Conservation (phyloP, 139 green algal genomes). For the Axilococcus clingmanii region DNA sequence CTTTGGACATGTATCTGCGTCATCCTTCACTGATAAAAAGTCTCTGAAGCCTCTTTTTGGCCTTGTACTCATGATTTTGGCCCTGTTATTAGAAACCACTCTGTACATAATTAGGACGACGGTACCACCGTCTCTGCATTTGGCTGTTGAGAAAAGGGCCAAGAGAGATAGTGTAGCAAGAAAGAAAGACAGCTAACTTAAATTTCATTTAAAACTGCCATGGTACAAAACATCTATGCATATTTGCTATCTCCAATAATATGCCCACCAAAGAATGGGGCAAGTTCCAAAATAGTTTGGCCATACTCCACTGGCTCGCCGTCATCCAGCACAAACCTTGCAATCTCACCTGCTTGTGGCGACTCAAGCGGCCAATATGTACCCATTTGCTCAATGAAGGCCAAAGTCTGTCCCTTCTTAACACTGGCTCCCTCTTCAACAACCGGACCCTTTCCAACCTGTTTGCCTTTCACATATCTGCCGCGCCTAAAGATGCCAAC, state of each 20-base stretch:
- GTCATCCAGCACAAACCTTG: slow-evolving; percentile 65
- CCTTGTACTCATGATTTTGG: slow-evolving; percentile 32
- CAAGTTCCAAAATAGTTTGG: slow-evolving; percentile 53
- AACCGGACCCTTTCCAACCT: slow-evolving; percentile 67
- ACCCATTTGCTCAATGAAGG: slow-evolving; percentile 91
- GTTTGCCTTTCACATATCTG: slow-evolving; percentile 76
- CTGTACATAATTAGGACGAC: slow-evolving; percentile 56
- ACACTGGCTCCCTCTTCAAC: slow-evolving; percentile 58
- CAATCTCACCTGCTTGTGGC: slow-evolving; percentile 73
- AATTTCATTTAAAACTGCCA: neutral
- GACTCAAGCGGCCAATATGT: slow-evolving; percentile 76
- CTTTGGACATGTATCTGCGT: slow-evolving; percentile 42
- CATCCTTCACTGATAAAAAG: neutral
- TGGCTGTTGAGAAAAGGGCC: neutral
- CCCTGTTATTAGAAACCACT: slow-evolving; percentile 51
- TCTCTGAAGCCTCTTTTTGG: slow-evolving; percentile 36
- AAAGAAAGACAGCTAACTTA: neutral
- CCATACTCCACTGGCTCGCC: slow-evolving; percentile 74
- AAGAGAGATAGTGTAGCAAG: neutral
- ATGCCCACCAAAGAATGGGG: slow-evolving; percentile 77
- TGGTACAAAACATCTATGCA: slow-evolving; percentile 8
- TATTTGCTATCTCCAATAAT: slow-evolving; percentile 84
- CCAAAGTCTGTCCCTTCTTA: slow-evolving; percentile 78
- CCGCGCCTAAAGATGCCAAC: slow-evolving; percentile 74
- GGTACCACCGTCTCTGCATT: slow-evolving; percentile 7